Conservation (phyloP, 345 rosid species). For the Lepidium sativum region DNA sequence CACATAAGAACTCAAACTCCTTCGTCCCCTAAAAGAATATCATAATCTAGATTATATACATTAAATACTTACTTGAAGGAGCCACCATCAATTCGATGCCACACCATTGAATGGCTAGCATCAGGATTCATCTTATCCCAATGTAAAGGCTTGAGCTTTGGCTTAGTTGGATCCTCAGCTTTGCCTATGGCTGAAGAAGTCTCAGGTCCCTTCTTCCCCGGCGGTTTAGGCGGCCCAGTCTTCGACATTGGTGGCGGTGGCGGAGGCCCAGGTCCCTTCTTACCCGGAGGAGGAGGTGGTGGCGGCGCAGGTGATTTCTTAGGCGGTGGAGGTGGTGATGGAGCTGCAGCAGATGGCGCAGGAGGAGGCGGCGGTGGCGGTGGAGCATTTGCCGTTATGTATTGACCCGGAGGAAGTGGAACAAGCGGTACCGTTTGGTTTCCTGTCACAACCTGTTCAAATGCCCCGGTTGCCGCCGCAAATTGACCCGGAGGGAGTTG, state of each 20-base stretch:
- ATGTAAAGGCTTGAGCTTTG: constrained; percentile 78
- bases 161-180: constrained; percentile 23
- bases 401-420: constrained; percentile 28
- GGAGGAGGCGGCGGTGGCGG: constrained; percentile 1
- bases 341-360: constrained; percentile 13
- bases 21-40: background rate
- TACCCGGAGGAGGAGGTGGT: constrained; percentile 32
- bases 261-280: constrained; percentile 29
- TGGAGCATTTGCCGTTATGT: background rate
- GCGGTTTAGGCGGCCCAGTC: constrained; percentile 29
- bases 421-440: background rate
- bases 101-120: constrained; percentile 66
- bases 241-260: constrained; percentile 30
- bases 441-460: background rate
- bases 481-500: too few relatives aligned
- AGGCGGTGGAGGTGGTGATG: constrained; percentile 28
- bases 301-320: constrained; percentile 31
- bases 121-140: constrained; percentile 74
- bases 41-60: background rate
- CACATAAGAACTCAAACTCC: background rate
- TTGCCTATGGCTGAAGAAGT: constrained; percentile 20
- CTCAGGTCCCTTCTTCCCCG: constrained; percentile 25
- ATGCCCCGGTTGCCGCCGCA: background rate
- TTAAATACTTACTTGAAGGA: constrained; percentile 57
- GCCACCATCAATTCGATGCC: constrained; percentile 69